phyloP scores from a whole-genome alignment of 495 filamentous ascomycete genomes.

The Xylaria flabelliformis region DNA sequence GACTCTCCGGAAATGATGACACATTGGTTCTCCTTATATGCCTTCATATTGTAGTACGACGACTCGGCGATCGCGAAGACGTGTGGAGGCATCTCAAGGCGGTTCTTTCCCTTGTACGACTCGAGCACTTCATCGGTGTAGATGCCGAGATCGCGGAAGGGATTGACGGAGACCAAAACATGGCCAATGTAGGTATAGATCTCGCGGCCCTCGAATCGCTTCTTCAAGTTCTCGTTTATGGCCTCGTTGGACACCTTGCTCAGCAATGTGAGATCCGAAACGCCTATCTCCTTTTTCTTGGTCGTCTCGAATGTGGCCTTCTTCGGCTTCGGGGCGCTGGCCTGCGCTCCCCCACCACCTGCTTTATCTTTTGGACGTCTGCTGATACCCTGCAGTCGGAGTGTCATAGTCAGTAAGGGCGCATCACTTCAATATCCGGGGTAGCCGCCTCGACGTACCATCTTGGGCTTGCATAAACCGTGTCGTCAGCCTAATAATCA shows the following conservation, averaged over 20 bases:
- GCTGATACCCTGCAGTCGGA: slow-evolving; percentile 57
- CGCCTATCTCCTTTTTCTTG: slow-evolving; percentile 99
- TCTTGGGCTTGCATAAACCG: slow-evolving; percentile 41
- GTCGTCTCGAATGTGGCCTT: slow-evolving; percentile 94
- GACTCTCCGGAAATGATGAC: slow-evolving; percentile 99
- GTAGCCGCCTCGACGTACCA: slow-evolving; percentile 33
- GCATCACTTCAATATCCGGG: slow-evolving; percentile 10
- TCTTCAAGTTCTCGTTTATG: slow-evolving; percentile 98
- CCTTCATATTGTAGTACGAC: slow-evolving; percentile 99
- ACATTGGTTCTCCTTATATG: slow-evolving; percentile 98
- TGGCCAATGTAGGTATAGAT: slow-evolving; percentile 99
- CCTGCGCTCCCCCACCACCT: slow-evolving; percentile 62
- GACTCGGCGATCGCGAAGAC: slow-evolving; percentile 98
- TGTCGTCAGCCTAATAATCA: slow-evolving; percentile 24
- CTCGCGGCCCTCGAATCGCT: slow-evolving; percentile 93
- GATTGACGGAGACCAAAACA: slow-evolving; percentile 99
- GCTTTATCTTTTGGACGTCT: slow-evolving; percentile 63
- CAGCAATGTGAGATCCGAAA: slow-evolving; percentile 95
- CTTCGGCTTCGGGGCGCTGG: slow-evolving; percentile 74
- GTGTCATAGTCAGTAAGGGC: slow-evolving; percentile 27
- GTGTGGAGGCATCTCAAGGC: slow-evolving; percentile 92
- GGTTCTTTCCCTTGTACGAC: slow-evolving; percentile 94
- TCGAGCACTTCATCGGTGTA: slow-evolving; percentile 93
- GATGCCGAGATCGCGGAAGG: slow-evolving; percentile 97
- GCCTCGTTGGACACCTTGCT: slow-evolving; percentile 99